Base-by-base conservation (phyloP, 2,329 filamentous ascomycete genomes). In the Dothistroma septosporum region DNA sequence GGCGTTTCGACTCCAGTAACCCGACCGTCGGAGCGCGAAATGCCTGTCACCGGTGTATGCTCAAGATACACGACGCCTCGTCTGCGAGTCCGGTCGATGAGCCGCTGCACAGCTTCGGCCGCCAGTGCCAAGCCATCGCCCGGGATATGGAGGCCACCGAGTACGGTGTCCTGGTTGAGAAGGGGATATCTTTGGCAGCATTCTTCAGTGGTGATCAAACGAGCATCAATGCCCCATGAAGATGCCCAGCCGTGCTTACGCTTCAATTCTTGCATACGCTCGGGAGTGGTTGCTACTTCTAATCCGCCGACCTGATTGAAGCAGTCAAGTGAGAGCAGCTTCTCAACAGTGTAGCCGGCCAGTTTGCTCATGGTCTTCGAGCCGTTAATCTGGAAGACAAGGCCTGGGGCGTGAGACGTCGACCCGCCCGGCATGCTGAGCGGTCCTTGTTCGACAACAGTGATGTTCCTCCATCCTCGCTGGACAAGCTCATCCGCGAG, bases 281-380 rank as follows among this genome's bases (percentile, higher is more conserved):
- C 84, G 1, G 80, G 79, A 1, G 83, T 87, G 14, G 84, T 87
- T 16, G 85, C 85, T 10, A 87, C 74, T 68, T 88, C 85, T 10
- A 88, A 73, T 10, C 85, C 85, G 7, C 85, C 85, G 0, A 87
- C 79, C 63, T 85, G 83, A 66, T 87, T 87, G 74, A 87, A 85
- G 68, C 84, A 87, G 60, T 81, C 76, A 11, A 87, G 71, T 0
- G 82, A 82, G 5, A 80, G 72, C 0, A 87, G 73, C 70, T 87
- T 87, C 58, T 86, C 76, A 6, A 87, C 79, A 0, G 85, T 87
- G 69, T 87, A 87, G 50, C 78, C 79, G 1, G 85, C 85, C 56
- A 87, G 80, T 3, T 77, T 71, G 5, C 80, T 85, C 82, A 87
- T 77, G 0, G 81, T 82, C 70, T 81, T 84, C 53, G 80, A 84